A percentile compares a stretch with the other conserved stretches of the same genome.
Evolutionary conservation across 306 rosid genomes (phyloP).

Genomic region (Leucaena leucocephala): DNA sequence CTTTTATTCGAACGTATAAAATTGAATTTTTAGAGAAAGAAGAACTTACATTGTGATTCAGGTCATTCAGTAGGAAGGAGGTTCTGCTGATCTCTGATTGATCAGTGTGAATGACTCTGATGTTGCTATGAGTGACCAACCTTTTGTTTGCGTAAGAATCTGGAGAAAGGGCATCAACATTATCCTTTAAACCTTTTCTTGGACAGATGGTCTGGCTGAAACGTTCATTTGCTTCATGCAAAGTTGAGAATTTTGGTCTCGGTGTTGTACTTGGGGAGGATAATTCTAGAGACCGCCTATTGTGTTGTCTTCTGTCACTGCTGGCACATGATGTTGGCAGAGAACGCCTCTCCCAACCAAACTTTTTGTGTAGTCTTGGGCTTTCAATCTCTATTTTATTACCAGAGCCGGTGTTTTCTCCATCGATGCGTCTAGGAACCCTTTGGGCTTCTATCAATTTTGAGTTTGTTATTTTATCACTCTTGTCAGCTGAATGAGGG

Average conservation of each 20-base stretch:
- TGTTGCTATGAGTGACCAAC: constrained; percentile 38
- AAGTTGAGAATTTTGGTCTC: constrained; percentile 49
- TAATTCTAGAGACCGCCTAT: constrained; percentile 41
- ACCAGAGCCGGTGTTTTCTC: constrained; percentile 44
- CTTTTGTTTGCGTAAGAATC: constrained; percentile 53
- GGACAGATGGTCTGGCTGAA: constrained; percentile 42
- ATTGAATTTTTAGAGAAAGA: constrained; percentile 12
- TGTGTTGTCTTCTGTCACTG: constrained; percentile 47
- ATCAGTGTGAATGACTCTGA: constrained; percentile 46
- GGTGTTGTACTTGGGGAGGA: constrained; percentile 48
- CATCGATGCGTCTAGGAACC: constrained; percentile 36
- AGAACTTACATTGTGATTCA: constrained; percentile 53
- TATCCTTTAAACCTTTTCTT: constrained; percentile 45
- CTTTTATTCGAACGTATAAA: constrained; percentile 20
- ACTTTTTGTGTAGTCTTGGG: constrained; percentile 62
- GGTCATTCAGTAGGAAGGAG: constrained; percentile 39
- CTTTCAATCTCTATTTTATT: constrained; percentile 47
- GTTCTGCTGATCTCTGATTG: constrained; percentile 40
- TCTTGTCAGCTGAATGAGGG: constrained; percentile 41
- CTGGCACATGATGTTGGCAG: constrained; percentile 55
- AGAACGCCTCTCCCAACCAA: constrained; percentile 68
- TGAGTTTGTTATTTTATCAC: constrained; percentile 41
- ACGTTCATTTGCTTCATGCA: constrained; percentile 45
- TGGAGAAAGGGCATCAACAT: constrained; percentile 49
- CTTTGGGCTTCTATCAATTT: constrained; percentile 45